Conservation (phyloP, 2,329 filamentous ascomycete genomes). For the Hirsutella thompsonii region DNA sequence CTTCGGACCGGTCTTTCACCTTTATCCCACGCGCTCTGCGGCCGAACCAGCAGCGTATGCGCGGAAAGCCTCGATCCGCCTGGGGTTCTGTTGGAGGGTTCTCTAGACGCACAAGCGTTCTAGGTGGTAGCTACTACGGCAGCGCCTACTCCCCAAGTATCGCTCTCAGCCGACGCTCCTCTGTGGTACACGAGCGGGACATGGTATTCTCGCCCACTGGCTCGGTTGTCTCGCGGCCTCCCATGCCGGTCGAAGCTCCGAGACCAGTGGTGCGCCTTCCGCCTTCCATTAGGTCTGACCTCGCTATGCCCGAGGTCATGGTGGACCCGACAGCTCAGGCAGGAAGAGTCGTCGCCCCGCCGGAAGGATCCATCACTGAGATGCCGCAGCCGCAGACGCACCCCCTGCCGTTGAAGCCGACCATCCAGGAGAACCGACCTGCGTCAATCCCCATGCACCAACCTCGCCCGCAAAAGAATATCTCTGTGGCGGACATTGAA, state of each 20-base stretch:
- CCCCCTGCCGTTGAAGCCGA: conserved; percentile 44
- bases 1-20: conserved; percentile 84
- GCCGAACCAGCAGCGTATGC: conserved; percentile 73
- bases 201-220: conserved; percentile 69
- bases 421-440: conserved; percentile 40
- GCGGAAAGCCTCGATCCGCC: conserved; percentile 58
- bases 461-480: conserved; percentile 84
- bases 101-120: conserved; percentile 74
- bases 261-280: conserved; percentile 77
- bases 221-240: conserved; percentile 59
- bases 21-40: conserved; percentile 92
- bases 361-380: conserved; percentile 32
- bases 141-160: conserved; percentile 79
- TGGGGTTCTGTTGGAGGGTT: conserved; percentile 54
- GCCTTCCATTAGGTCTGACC: conserved; percentile 34
- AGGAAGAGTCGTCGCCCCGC: conserved; percentile 6
- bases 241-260: conserved; percentile 44
- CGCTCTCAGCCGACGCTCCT: conserved; percentile 80
- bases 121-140: conserved; percentile 55
- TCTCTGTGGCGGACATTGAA: conserved; percentile 88
- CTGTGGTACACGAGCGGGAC: conserved; percentile 54
- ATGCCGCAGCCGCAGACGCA: conserved; percentile 44
- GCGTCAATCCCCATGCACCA: conserved; percentile 69
- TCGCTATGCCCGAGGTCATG: conserved; percentile 9
- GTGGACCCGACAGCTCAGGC: conserved; percentile 7